Evolutionary conservation across 1,284 basidiomycete genomes (phyloP).

Genomic region (Thelephora terrestris): DNA sequence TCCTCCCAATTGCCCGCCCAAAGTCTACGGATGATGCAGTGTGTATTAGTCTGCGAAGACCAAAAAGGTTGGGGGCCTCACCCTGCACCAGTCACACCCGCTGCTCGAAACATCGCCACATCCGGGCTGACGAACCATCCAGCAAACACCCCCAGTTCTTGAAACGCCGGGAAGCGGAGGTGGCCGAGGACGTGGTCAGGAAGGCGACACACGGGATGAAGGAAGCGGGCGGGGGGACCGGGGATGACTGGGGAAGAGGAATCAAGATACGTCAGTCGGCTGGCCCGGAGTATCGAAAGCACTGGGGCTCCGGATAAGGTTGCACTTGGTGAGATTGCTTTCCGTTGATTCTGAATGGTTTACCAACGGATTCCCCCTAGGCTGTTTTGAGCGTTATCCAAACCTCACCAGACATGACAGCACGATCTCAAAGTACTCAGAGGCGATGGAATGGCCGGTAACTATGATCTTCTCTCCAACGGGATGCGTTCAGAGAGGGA

Average conservation of each 20-base stretch:
- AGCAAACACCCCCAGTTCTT: conserved; percentile 86
- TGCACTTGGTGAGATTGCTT: conserved; percentile 50
- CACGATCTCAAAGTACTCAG: conserved; percentile 64
- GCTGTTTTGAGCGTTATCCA: conserved; percentile 91
- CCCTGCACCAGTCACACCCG: no score
- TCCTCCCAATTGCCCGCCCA: no score
- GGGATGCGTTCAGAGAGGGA: conserved; percentile 69
- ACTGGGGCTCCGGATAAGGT: conserved; percentile 82
- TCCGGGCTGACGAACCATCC: no score
- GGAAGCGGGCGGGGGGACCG: conserved; percentile 70
- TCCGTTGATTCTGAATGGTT: not conserved
- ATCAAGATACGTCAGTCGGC: conserved; percentile 63
- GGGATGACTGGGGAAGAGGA: conserved; percentile 65
- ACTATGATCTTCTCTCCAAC: conserved; percentile 67
- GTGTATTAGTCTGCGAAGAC: no score
- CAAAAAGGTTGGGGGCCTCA: no score
- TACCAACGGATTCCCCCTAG: conserved; percentile 29
- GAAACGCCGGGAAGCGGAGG: conserved; percentile 61
- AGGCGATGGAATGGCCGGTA: conserved; percentile 81
- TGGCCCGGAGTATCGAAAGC: conserved; percentile 68
- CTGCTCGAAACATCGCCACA: no score
- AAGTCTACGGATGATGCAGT: no score
- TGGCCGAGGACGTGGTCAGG: conserved; percentile 72
- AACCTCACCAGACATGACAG: conserved; percentile 71
- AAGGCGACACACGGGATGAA: conserved; percentile 83